A percentile compares a stretch with the other conserved stretches of the same genome.
phyloP scores from a whole-genome alignment of 2,329 filamentous ascomycete species.

The Dendryphion nanum region DNA sequence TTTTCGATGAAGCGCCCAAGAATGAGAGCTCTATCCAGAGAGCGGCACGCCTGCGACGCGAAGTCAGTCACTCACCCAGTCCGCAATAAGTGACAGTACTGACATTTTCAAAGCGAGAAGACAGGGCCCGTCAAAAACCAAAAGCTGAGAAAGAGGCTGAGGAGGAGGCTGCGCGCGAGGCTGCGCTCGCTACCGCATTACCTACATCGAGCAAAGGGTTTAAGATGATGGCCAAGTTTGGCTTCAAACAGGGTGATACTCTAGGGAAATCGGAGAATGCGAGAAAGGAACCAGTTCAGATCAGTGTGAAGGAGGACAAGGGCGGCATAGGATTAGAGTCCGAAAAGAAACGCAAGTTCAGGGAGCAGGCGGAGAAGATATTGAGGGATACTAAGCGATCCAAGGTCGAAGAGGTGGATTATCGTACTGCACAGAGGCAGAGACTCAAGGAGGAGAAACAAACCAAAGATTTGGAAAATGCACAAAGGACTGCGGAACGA shows the following conservation, averaged over 20 bases:
- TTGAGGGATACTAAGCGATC: conserved; percentile 39
- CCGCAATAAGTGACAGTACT: not conserved
- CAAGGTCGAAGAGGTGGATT: conserved; percentile 45
- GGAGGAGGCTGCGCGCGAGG: conserved; percentile 69
- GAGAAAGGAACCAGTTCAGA: conserved; percentile 69
- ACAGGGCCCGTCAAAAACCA: conserved; percentile 55
- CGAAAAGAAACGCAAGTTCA: conserved; percentile 74
- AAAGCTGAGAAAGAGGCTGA: conserved; percentile 80
- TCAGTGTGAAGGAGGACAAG: conserved; percentile 74
- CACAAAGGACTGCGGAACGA: conserved; percentile 78
- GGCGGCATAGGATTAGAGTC: conserved; percentile 81
- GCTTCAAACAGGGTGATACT: conserved; percentile 73
- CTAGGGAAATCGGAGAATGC: conserved; percentile 63
- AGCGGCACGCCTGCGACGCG: conserved; percentile 53
- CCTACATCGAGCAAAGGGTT: conserved; percentile 77
- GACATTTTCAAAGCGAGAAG: conserved; percentile 28
- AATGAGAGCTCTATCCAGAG: conserved; percentile 65
- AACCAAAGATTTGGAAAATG: conserved; percentile 70
- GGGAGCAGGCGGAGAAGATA: conserved; percentile 36
- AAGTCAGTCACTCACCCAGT: too few species aligned
- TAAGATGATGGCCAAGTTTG: conserved; percentile 96
- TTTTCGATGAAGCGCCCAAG: conserved; percentile 65
- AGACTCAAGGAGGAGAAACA: conserved; percentile 39
- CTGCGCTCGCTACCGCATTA: conserved; percentile 71
- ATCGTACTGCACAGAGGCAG: conserved; percentile 30